phyloP scores from a whole-genome alignment of 176 grass and related monocot species.

The Zea mays region Zm-B73-REFERENCE-NAM-5.0 NC_050104.1:101045501-101046000 shows the following conservation, averaged over 20 bases:
- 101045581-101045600: neutral
- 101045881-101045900: neutral
- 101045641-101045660: neutral
- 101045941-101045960: constrained; percentile 74
- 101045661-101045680: constrained; percentile 58
- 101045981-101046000: neutral
- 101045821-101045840: neutral
- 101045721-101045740: constrained; percentile 65
- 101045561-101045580: constrained; percentile 4
- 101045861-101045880: neutral
- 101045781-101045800: constrained; percentile 68
- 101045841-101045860: too few relatives aligned
- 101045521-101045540: too few relatives aligned
- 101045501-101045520: too few relatives aligned
- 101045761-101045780: constrained; percentile 84
- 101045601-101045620: neutral
- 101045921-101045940: constrained; percentile 52
- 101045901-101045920: neutral
- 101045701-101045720: constrained; percentile 63
- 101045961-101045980: constrained; percentile 75
- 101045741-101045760: constrained; percentile 60
- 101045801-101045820: constrained; percentile 73
- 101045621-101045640: neutral
- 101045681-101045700: constrained; percentile 76
- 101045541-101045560: neutral